Evolutionary conservation across 1,284 basidiomycete genomes (phyloP).

Genomic region (Cryptococcus wingfieldii): DNA sequence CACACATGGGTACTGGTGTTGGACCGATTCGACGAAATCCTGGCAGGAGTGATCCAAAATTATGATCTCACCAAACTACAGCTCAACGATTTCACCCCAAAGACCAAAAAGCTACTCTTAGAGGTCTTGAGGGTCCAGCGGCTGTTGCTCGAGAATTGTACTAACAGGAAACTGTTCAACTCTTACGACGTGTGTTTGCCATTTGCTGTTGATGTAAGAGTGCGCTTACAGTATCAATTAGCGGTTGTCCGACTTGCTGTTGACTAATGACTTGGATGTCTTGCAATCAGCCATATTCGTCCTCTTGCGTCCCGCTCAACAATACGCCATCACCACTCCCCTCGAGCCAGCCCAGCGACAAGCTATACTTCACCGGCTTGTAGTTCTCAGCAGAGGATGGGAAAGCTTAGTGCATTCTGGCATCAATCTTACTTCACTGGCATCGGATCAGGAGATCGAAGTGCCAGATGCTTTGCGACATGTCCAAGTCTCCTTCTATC

Average conservation of each 20-base stretch:
- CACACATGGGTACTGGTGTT: slow-evolving; percentile 94
- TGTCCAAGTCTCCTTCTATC: slow-evolving; percentile 14
- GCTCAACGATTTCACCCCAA: slow-evolving; percentile 69
- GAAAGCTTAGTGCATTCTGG: slow-evolving; percentile 45
- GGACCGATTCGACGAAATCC: slow-evolving; percentile 87
- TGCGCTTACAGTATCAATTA: slow-evolving; percentile 40
- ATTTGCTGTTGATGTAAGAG: neutral
- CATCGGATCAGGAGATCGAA: slow-evolving; percentile 7
- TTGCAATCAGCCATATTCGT: slow-evolving; percentile 79
- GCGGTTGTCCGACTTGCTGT: slow-evolving; percentile 84
- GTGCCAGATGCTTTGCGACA: slow-evolving; percentile 11
- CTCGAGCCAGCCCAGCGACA: slow-evolving; percentile 53
- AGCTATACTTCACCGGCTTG: slow-evolving; percentile 35
- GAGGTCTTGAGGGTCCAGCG: slow-evolving; percentile 84
- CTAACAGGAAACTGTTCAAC: slow-evolving; percentile 92
- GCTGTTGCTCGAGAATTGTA: slow-evolving; percentile 92
- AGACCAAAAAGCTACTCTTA: slow-evolving; percentile 70
- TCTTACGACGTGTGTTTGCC: slow-evolving; percentile 81
- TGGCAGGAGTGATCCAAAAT: slow-evolving; percentile 75
- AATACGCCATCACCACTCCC: slow-evolving; percentile 75
- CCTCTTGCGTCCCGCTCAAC: slow-evolving; percentile 86
- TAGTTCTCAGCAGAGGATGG: slow-evolving; percentile 42
- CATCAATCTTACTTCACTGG: slow-evolving; percentile 14
- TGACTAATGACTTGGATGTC: slow-evolving; percentile 84
- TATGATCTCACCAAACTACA: slow-evolving; percentile 63